A percentile compares a stretch with the other conserved stretches of the same genome.
Evolutionary conservation across 306 rosid species (phyloP).

Genomic region (Vigna reflexopilosa): DNA sequence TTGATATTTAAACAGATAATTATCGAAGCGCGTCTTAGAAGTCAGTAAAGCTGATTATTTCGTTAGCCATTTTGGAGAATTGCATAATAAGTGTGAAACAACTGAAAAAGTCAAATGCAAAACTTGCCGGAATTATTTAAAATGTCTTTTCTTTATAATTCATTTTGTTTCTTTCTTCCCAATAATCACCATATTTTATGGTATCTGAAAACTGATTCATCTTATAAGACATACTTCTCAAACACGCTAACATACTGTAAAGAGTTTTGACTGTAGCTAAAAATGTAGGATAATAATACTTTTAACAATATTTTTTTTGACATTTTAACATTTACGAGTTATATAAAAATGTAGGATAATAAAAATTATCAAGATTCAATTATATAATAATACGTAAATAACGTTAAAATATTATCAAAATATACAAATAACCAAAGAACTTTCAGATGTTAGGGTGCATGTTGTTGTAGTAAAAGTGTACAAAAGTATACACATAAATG

Average conservation of each 20-base stretch:
- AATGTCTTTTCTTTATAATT: background rate
- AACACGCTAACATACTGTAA: background rate
- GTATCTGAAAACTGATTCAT: conserved; percentile 5
- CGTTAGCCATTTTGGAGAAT: background rate
- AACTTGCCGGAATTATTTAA: conserved; percentile 15
- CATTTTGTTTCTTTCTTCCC: conserved; percentile 5
- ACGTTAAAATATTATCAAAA: no score
- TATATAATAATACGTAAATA: no score
- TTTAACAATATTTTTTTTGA: no score
- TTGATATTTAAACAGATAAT: conserved; percentile 3
- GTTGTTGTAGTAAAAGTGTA: no score
- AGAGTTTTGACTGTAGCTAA: no score
- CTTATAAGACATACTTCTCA: conserved; percentile 20
- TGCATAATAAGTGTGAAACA: background rate
- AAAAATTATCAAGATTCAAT: no score
- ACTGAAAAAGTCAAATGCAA: conserved; percentile 35
- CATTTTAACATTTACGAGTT: no score
- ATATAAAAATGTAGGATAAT: no score
- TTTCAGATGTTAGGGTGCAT: no score
- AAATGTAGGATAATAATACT: no score
- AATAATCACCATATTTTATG: background rate
- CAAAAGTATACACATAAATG: no score
- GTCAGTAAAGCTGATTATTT: conserved; percentile 26
- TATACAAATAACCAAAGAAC: no score
- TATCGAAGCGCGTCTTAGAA: conserved; percentile 28